Evolutionary conservation across 345 rosid genomes (phyloP), one percentile per base, ranked within the genome.

Genomic region (Geranium rotundifolium): DNA sequence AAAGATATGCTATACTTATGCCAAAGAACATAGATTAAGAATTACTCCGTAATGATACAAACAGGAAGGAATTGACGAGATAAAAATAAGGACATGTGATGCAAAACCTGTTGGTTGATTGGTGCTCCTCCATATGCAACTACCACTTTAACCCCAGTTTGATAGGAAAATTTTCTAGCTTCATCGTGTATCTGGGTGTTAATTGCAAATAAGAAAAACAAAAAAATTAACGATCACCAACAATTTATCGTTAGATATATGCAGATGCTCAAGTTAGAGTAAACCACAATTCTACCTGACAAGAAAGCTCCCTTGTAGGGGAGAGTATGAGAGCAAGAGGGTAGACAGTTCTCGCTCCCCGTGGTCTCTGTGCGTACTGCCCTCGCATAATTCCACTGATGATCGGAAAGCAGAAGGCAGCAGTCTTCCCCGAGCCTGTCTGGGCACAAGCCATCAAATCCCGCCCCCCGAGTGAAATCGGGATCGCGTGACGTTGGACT

Each of bases 51-150:
- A 12, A 23, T 23, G 12, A 37, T 5, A 37, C 12, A 37, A 37
- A 37, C 3, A 6, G 12, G 9, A 46, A 46, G 52, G 52, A 46
- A 46, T 34, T 46, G 52, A 14, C 16, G 15, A 7, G 14, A 9
- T 2, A 46, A 2, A 2, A 46, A 2, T 46, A 46, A 46, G 14
- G 52, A 7, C 15, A 46, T 46, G 52, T 2, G 52, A 46, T 29
- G 46, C 8, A 31, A 34, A 49, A 92, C 98, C 90, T 92, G 98
- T 17, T 82, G 89, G 71, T 80, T 75, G 64, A 92, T 83, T 46
- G 98, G 97, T 67, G 95, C 88, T 66, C 98, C 98, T 67, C 98
- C 98, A 81, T 92, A 92, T 56, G 87, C 97, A 83, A 92, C 97
- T 49, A 87, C 97, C 39, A 77, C 95, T 78, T 79, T 89, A 65